Percentiles rank a stretch among this genome's conserved stretches.
phyloP scores from a whole-genome alignment of 768 basidiomycete species.

The Suillus subluteus region DNA sequence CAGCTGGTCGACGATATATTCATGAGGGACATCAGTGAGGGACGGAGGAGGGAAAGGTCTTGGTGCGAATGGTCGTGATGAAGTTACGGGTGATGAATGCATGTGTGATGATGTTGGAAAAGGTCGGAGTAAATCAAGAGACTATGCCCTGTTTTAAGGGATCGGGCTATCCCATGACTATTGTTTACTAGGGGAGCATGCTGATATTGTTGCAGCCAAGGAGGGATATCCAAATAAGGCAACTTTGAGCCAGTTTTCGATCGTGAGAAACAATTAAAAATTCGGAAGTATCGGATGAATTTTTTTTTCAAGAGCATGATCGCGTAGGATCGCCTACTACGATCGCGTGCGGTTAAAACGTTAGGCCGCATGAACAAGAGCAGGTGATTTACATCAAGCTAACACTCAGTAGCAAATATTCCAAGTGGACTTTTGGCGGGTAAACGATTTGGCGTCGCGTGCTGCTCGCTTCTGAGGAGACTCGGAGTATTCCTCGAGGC shows the following conservation, averaged over 20 bases:
- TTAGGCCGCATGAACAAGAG: neutral
- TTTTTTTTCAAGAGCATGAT: neutral
- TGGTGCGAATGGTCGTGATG: conserved; percentile 31
- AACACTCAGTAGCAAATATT: neutral
- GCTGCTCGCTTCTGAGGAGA: neutral
- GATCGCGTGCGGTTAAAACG: neutral
- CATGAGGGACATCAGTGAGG: conserved; percentile 64
- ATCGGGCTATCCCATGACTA: conserved; percentile 27
- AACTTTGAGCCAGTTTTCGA: conserved; percentile 1
- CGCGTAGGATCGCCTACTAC: neutral
- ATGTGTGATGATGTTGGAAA: conserved; percentile 3
- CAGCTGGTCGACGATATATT: conserved; percentile 74
- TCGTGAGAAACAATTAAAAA: neutral
- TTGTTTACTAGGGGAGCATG: conserved; percentile 30
- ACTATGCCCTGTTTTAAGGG: conserved; percentile 32
- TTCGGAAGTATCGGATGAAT: conserved; percentile 2
- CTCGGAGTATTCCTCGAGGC: too few species aligned
- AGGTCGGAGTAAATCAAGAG: conserved; percentile 17
- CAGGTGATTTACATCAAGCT: neutral
- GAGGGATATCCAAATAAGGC: neutral
- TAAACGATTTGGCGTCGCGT: neutral
- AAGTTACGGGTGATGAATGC: conserved; percentile 6
- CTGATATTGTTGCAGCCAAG: conserved; percentile 14
- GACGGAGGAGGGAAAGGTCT: conserved; percentile 68
- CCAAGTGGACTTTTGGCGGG: neutral